Base-by-base conservation (phyloP, 495 filamentous ascomycete species). In the Trichoderma erinaceum region DNA sequence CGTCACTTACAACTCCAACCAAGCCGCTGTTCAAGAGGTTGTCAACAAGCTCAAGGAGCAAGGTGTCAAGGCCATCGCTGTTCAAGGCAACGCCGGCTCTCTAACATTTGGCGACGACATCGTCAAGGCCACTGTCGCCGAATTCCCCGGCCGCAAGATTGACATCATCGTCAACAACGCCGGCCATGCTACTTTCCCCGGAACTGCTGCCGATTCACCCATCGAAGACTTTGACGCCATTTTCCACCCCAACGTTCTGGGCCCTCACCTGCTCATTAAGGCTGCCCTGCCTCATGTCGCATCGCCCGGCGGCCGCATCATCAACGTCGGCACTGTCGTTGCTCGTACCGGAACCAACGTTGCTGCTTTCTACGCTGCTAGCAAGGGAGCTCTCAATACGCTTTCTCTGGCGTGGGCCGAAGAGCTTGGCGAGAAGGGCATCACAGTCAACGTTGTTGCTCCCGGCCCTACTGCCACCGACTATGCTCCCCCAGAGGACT, bases 111-210 rank as follows among this genome's bases (percentile, higher is more conserved):
- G 71, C 12, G 67, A 66, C 13, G 66, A 65, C 41, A 67, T 74
- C 38, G 66, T 74, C 56, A 61, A 61, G 13, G 56, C 56, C 56
- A 61, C 56, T 25, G 13, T 32, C 11, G 27, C 23, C 2, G 56
- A 23, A 7, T 61, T 61, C 11, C 56, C 64, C 41, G 66, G 64
- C 18, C 27, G 64, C 41, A 70, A 56, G 41, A 71, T 75, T 43
- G 69, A 75, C 66, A 75, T 75, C 48, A 43, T 75, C 18, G 52
- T 75, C 67, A 75, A 75, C 68, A 75, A 75, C 48, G 68, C 71
- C 7, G 73, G 66, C 18, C 25, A 50, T 3, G 35, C 43, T 16
- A 46, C 63, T 3, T 15, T 38, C 16, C 41, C 41, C 32, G 50
- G 18, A 10, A 63, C 48, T 52, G 32, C 66, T 66, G 25, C n/a